Percentiles rank a stretch among this genome's conserved stretches.
phyloP scores from a whole-genome alignment of 2,329 filamentous ascomycete species.

The Aspergillus aculeatus region DNA sequence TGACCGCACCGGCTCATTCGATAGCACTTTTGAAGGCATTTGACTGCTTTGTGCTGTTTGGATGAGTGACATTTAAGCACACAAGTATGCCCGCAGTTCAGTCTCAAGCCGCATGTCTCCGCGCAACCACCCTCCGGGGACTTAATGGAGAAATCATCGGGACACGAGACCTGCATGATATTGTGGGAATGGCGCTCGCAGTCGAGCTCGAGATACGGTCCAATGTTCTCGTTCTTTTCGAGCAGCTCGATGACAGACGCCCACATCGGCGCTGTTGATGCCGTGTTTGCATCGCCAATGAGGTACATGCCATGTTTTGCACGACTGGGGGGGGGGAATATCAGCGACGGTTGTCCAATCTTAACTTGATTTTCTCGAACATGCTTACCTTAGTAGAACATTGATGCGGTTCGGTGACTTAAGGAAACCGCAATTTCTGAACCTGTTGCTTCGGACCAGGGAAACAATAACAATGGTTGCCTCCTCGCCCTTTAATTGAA shows the following conservation, averaged over 20 bases:
- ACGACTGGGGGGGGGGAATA: constrained; percentile 1
- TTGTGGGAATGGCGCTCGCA: constrained; percentile 9
- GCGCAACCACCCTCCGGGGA: constrained; percentile 10
- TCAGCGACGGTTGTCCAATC: background rate
- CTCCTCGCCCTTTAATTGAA: constrained; percentile 10
- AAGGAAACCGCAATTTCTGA: constrained; percentile 9
- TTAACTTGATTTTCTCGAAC: background rate
- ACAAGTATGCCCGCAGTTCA: constrained; percentile 13
- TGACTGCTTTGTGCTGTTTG: constrained; percentile 8
- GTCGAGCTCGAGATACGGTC: constrained; percentile 8
- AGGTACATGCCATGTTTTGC: constrained; percentile 21
- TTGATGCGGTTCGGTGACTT: constrained; percentile 10
- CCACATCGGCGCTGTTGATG: constrained; percentile 16
- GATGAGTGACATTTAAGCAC: constrained; percentile 16
- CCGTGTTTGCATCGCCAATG: constrained; percentile 16
- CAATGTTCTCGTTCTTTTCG: constrained; percentile 2
- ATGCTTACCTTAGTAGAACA: constrained; percentile 6
- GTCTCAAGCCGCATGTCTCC: constrained; percentile 5
- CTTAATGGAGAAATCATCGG: constrained; percentile 5
- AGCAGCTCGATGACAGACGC: constrained; percentile 4
- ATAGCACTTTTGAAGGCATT: constrained; percentile 12
- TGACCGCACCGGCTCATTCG: constrained; percentile 10
- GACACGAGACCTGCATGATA: background rate
- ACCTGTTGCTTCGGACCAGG: constrained; percentile 11
- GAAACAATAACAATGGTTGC: constrained; percentile 9